Percentiles rank a stretch among this genome's conserved stretches.
Evolutionary conservation across 352 stramenopile genomes (phyloP).

Genomic region (Globisporangium alternatum): DNA sequence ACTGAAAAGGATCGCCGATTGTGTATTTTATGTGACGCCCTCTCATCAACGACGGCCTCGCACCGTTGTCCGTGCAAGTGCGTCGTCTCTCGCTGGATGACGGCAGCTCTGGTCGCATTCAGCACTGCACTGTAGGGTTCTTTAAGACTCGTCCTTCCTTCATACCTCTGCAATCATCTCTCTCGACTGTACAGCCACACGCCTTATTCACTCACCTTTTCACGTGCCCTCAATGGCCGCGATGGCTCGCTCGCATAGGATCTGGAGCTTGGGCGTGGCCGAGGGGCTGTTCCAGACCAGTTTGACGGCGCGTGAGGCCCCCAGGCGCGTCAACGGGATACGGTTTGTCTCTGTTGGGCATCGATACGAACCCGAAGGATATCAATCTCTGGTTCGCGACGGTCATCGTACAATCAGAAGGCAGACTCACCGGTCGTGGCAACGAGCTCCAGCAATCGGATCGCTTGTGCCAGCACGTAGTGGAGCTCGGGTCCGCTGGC

Average conservation of each 20-base stretch:
- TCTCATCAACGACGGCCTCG: too few species aligned
- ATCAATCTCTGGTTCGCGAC: not conserved
- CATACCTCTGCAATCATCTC: too few species aligned
- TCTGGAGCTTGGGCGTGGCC: conserved; percentile 30
- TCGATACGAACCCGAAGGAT: not conserved
- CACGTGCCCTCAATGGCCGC: conserved; percentile 59
- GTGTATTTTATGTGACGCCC: too few species aligned
- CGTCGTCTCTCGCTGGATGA: too few species aligned
- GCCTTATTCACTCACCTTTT: not conserved
- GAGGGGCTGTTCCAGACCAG: conserved; percentile 54
- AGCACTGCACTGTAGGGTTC: too few species aligned
- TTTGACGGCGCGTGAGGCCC: conserved; percentile 49
- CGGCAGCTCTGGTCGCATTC: too few species aligned
- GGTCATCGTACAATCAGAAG: not conserved
- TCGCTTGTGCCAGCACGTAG: conserved; percentile 40
- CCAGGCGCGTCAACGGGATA: conserved; percentile 50
- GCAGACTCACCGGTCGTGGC: conserved; percentile 33
- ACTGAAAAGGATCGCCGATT: too few species aligned
- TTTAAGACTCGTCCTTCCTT: too few species aligned
- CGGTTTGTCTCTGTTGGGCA: conserved; percentile 38
- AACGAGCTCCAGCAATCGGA: conserved; percentile 50
- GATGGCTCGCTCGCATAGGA: conserved; percentile 53
- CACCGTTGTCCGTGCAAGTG: too few species aligned
- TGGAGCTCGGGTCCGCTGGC: conserved; percentile 12
- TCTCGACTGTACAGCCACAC: too few species aligned